Base-by-base conservation (phyloP, 169 alveolate species). In the Cryptosporidium parvum region DNA sequence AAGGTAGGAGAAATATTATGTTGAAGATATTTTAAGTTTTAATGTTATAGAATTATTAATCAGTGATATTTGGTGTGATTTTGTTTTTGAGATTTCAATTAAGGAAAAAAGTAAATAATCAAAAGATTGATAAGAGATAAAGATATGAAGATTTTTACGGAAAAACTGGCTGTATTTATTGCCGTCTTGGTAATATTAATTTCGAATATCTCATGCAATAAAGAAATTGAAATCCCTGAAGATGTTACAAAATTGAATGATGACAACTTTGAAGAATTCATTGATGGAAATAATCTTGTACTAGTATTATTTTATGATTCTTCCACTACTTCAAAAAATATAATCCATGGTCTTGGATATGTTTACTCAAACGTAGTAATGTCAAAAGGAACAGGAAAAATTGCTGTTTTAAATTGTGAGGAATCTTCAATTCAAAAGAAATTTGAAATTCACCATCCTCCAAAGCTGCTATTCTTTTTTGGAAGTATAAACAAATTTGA, bases 301-400 rank as follows among this genome's bases (percentile, higher is more conserved):
- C 26, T 80, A 33, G 89, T 80, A 2, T 16, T 80, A 65, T 80
- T 80, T 26, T 65, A 80, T 39, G 89, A 59, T 18, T 65, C 39
- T 7, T 80, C 80, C 0, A 73, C 7, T 4, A n/a, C n/a, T 0
- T 80, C 80, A 8, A 80, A 31, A 51, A 8, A 33, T 3, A 62
- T 80, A 37, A 31, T 39, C 48, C 35, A 59, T 8, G 65, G 48
- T 2, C 70, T 80, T n/a, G 89, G 26, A n/a, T 31, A 37, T 37
- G 89, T 80, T 33, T 39, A 31, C 10, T 16, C 29, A 9, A 61
- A 29, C 5, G 53, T 80, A 45, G 62, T 58, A 44, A 31, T 35
- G 16, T 14, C 65, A 42, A 21, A 37, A 16, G 58, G 80, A 44
- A 80, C 18, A 10, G 89, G 89, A 10, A 80, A 80, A n/a, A 80